phyloP scores from a whole-genome alignment of 257 asterid species.

The Penstemon eatonii region DNA sequence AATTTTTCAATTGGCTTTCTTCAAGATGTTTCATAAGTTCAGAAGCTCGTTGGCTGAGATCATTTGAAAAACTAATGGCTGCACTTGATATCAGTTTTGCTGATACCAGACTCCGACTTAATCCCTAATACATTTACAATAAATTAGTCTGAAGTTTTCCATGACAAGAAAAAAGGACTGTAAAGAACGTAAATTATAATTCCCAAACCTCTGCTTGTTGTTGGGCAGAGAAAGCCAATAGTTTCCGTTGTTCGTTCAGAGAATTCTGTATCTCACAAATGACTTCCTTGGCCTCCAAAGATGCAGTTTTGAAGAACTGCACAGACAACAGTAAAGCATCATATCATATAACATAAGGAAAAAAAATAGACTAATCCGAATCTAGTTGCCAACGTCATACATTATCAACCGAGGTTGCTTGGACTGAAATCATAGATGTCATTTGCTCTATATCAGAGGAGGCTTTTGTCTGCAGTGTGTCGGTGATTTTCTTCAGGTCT shows the following conservation, averaged over 20 bases:
- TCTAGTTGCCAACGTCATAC: slow-evolving; percentile 36
- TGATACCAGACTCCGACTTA: slow-evolving; percentile 52
- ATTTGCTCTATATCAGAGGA: slow-evolving; percentile 60
- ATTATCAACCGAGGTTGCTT: slow-evolving; percentile 55
- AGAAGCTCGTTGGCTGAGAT: slow-evolving; percentile 55
- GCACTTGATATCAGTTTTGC: slow-evolving; percentile 68
- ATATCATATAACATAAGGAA: slow-evolving; percentile 6
- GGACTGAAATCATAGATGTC: slow-evolving; percentile 46
- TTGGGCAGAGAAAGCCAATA: slow-evolving; percentile 60
- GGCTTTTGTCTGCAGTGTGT: slow-evolving; percentile 49
- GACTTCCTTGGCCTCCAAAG: slow-evolving; percentile 61
- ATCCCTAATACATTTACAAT: slow-evolving; percentile 44
- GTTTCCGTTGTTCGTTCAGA: slow-evolving; percentile 52
- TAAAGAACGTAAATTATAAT: background rate
- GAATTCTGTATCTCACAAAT: slow-evolving; percentile 55
- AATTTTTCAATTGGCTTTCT: slow-evolving; percentile 48
- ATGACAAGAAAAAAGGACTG: slow-evolving; percentile 5
- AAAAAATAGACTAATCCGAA: background rate
- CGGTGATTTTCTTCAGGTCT: slow-evolving; percentile 44
- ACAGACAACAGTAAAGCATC: slow-evolving; percentile 1
- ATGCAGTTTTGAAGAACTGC: slow-evolving; percentile 57
- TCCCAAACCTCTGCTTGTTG: slow-evolving; percentile 67
- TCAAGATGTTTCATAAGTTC: slow-evolving; percentile 58
- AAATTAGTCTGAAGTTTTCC: slow-evolving; percentile 14
- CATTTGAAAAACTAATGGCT: slow-evolving; percentile 56